phyloP scores from a whole-genome alignment of 1,284 basidiomycete genomes.

The Caloboletus firmus region DNA sequence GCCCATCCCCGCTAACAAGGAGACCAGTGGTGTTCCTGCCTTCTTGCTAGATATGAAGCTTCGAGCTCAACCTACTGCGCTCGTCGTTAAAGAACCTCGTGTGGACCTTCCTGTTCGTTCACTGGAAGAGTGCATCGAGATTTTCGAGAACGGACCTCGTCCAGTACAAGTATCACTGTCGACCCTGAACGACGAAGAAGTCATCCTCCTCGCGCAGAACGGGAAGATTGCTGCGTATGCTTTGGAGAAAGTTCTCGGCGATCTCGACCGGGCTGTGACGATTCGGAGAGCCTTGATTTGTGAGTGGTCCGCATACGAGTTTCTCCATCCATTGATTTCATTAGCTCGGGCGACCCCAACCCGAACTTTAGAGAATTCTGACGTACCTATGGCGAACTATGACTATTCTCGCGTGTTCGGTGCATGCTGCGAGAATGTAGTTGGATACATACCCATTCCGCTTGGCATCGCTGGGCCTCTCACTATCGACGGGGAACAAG shows the following conservation, averaged over 20 bases:
- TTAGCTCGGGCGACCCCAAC: constrained; percentile 84
- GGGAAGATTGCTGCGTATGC: constrained; percentile 95
- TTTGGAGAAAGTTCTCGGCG: constrained; percentile 88
- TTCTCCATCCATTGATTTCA: constrained; percentile 10
- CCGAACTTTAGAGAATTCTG: constrained; percentile 82
- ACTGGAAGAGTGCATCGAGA: constrained; percentile 81
- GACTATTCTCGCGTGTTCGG: constrained; percentile 95
- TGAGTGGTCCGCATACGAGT: constrained; percentile 42
- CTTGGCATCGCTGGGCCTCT: constrained; percentile 97
- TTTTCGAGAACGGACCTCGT: constrained; percentile 83
- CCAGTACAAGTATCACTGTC: constrained; percentile 55
- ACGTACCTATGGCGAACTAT: constrained; percentile 84
- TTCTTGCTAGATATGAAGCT: constrained; percentile 53
- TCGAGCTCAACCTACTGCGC: constrained; percentile 33
- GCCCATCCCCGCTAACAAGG: constrained; percentile 23
- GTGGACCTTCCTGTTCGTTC: constrained; percentile 46
- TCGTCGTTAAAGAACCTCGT: constrained; percentile 17
- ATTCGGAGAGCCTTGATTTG: constrained; percentile 90
- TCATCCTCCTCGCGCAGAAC: constrained; percentile 86
- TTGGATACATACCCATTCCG: constrained; percentile 96
- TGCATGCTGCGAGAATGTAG: constrained; percentile 99
- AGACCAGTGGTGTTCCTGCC: constrained; percentile 32
- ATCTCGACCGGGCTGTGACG: constrained; percentile 84
- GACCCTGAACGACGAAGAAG: constrained; percentile 87
- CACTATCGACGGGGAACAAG: constrained; percentile 82